Percentiles rank a stretch among this genome's conserved stretches.
phyloP scores from a whole-genome alignment of 208 protist genomes.

The Leishmania lainsoni region DNA sequence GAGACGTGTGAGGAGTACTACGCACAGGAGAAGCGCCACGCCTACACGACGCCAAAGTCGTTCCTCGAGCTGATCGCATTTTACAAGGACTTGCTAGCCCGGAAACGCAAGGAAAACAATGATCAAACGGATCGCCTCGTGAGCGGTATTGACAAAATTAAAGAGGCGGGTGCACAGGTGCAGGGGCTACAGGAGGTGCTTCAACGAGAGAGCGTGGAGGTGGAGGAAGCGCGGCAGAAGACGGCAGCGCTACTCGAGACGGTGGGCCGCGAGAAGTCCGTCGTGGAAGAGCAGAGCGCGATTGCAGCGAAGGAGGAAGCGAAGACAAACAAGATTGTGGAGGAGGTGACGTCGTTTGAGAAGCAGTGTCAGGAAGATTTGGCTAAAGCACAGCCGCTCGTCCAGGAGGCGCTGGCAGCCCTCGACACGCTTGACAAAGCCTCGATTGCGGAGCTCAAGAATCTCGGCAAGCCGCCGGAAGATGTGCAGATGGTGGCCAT shows the following conservation, averaged over 20 bases:
- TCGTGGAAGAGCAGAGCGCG: constrained; percentile 95
- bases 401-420: constrained; percentile 94
- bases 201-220: constrained; percentile 91
- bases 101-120: constrained; percentile 92
- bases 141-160: constrained; percentile 95
- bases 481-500: constrained; percentile 96
- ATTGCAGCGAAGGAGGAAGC: constrained; percentile 95
- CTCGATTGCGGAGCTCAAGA: constrained; percentile 97
- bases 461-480: constrained; percentile 95
- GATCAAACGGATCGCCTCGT: constrained; percentile 93
- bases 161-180: constrained; percentile 91
- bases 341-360: constrained; percentile 90
- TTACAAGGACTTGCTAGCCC: constrained; percentile 95
- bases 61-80: constrained; percentile 99
- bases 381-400: constrained; percentile 93
- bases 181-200: constrained; percentile 91
- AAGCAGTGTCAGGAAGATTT: constrained; percentile 89
- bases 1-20: constrained; percentile 94
- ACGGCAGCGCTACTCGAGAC: constrained; percentile 95
- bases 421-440: constrained; percentile 98
- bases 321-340: constrained; percentile 96
- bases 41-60: constrained; percentile 99
- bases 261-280: constrained; percentile 94
- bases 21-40: constrained; percentile 94
- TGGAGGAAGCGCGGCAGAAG: constrained; percentile 95